A percentile compares a stretch with the other conserved stretches of the same genome.
Conservation (phyloP, 163 green algal species). For the Coccomyxa subellipsoidea region DNA sequence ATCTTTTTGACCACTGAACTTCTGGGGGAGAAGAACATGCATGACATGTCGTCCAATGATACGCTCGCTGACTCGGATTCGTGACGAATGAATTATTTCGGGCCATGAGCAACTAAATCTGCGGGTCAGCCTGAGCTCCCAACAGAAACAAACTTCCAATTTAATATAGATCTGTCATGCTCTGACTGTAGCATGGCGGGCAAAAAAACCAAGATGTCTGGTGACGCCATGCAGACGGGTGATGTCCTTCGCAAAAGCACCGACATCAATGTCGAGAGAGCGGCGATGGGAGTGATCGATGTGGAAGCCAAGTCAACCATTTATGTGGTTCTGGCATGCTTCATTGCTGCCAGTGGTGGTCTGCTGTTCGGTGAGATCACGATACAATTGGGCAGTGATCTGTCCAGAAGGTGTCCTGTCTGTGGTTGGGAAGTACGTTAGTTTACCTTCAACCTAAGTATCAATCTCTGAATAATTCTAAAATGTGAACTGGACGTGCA, state of each 20-base stretch:
- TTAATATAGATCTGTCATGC: no score
- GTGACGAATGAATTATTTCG: no score
- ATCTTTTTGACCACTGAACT: no score
- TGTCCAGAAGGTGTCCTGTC: not conserved
- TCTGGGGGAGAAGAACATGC: no score
- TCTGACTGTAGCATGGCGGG: not conserved
- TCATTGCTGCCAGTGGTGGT: constrained; percentile 23
- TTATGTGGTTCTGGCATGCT: constrained; percentile 24
- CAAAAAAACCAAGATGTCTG: not conserved
- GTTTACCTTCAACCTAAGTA: not conserved
- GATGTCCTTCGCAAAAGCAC: not conserved
- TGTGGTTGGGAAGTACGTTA: not conserved
- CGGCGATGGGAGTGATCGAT: not conserved
- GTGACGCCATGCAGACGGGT: not conserved
- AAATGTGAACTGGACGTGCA: no score
- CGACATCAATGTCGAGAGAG: not conserved
- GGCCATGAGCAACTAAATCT: no score
- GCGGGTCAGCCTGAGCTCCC: no score
- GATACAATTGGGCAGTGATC: not conserved
- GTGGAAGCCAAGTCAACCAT: constrained; percentile 20
- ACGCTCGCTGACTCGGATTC: no score
- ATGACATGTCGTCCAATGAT: no score
- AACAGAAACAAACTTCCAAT: no score
- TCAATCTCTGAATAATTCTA: no score
- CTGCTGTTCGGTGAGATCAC: constrained; percentile 20